Conservation (phyloP, 1,284 basidiomycete species). For the Schizophyllum amplum region DNA sequence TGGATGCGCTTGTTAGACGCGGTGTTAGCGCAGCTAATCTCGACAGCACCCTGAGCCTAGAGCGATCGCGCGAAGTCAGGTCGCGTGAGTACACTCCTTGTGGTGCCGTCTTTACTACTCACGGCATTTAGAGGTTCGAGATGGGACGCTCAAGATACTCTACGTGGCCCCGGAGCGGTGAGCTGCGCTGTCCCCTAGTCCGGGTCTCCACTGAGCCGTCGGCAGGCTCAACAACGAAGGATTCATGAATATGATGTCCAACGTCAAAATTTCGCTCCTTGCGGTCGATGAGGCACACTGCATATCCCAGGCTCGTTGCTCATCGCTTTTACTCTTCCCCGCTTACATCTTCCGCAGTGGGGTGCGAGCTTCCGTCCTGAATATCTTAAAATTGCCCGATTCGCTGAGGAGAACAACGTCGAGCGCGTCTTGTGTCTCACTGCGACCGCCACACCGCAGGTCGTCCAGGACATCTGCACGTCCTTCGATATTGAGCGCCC, state of each 20-base stretch:
- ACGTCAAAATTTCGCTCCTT: slow-evolving; percentile 53
- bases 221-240: slow-evolving; percentile 33
- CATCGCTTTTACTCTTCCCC: not conserved
- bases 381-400: slow-evolving; percentile 48
- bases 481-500: slow-evolving; percentile 39
- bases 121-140: not conserved
- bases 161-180: slow-evolving; percentile 56
- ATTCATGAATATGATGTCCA: slow-evolving; percentile 37
- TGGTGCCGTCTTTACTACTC: not conserved
- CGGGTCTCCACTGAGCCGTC: slow-evolving; percentile 16
- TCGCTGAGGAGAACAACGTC: slow-evolving; percentile 51
- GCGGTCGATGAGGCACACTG: slow-evolving; percentile 72
- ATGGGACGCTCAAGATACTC: slow-evolving; percentile 27
- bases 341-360: slow-evolving; percentile 26
- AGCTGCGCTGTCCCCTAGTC: slow-evolving; percentile 10
- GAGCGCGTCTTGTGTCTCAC: slow-evolving; percentile 71
- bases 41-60: slow-evolving; percentile 43
- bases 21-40: slow-evolving; percentile 54
- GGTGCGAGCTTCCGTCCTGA: slow-evolving; percentile 49
- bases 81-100: slow-evolving; percentile 21
- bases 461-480: slow-evolving; percentile 57
- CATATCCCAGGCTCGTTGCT: slow-evolving; percentile 29
- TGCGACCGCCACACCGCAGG: slow-evolving; percentile 60
- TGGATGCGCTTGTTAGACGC: slow-evolving; percentile 38
- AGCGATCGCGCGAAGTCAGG: slow-evolving; percentile 23